Base-by-base conservation (phyloP, 2,329 filamentous ascomycete genomes). In the Microcyclospora pomicola region DNA sequence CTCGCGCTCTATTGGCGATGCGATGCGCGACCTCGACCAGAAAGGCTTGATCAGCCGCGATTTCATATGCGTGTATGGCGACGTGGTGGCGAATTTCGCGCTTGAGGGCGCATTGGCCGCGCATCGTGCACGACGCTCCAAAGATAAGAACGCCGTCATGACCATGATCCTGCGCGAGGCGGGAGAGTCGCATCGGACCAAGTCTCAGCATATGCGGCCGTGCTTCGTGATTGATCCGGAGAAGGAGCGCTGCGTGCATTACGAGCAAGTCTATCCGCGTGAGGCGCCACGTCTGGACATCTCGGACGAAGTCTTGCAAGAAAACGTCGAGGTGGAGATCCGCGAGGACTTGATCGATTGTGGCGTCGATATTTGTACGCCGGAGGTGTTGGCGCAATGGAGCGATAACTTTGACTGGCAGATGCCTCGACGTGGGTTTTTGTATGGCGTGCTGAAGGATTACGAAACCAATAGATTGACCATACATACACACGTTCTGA, bases 351-450 rank as follows among this genome's bases (percentile, higher is more conserved):
- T 98, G 41, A 82, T 96, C 44, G 91, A 98, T 59, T 87, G 85
- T 50, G 82, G 84, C 37, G 91, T 98, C 53, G 91, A 98, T 57
- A 96, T 98, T 46, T 96, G 88, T 62, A 96, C 91, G 1, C 87
- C 88, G 0, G 91, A 96, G 55, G 87, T 95, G 7, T 72, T 96
- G 32, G 87, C 87, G 6, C 65, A 96, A 40, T 98, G 91, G 84
- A 91, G 86, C 7, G 91, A 98, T 62, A 94, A 87, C 55, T 98
- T 96, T 52, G 88, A 98, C 59, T 96, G 94, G 59, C 86, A 95
- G 58, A 72, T 86, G 6, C 85, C 88, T 1, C 75, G 87, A 38
- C 80, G 80, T 51, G 85, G 93, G 52, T 95, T 94, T 52, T 63
- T 98, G 28, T 83, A 87, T 56, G 87, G 87, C 42, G 86, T 96